These are phyloP conservation scores for Orbilia javanica DNA, from an alignment of 2,329 filamentous ascomycete genomes.

Conservation along the genomic window DNA sequence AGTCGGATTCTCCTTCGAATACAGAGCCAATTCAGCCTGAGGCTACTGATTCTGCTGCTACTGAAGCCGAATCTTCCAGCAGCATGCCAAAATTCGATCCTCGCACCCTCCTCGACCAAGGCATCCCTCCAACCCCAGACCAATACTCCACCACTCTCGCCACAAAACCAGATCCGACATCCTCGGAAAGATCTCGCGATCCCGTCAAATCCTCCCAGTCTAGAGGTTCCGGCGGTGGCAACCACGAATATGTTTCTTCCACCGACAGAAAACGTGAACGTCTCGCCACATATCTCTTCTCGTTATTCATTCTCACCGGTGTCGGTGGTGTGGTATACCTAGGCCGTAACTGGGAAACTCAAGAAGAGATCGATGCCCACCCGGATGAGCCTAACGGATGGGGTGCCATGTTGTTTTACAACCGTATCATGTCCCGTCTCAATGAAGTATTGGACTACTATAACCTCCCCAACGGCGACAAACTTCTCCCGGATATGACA, in stretches of 20 bases:
- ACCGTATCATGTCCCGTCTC: slow-evolving; percentile 80
- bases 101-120: slow-evolving; percentile 54
- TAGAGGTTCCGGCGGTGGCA: slow-evolving; percentile 42
- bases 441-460: slow-evolving; percentile 87
- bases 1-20: background rate
- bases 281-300: slow-evolving; percentile 81
- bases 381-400: slow-evolving; percentile 78
- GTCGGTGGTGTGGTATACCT: slow-evolving; percentile 77
- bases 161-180: slow-evolving; percentile 54
- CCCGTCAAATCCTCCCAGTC: slow-evolving; percentile 40
- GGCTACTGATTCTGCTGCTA: background rate
- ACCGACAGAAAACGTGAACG: slow-evolving; percentile 83
- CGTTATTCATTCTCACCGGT: slow-evolving; percentile 71
- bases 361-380: slow-evolving; percentile 78
- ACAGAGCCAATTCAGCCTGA: background rate
- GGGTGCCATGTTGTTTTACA: slow-evolving; percentile 80
- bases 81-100: slow-evolving; percentile 47
- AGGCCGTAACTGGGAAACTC: slow-evolving; percentile 85
- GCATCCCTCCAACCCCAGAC: slow-evolving; percentile 56
- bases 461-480: slow-evolving; percentile 93
- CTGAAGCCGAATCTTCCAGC: slow-evolving; percentile 7
- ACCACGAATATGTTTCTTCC: slow-evolving; percentile 80
- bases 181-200: slow-evolving; percentile 42
- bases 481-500: slow-evolving; percentile 83
- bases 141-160: slow-evolving; percentile 45